Percentiles rank a stretch among this genome's conserved stretches.
These are phyloP conservation scores for Apiotrichum siamense DNA, from an alignment of 1,284 basidiomycete genomes.

Conservation along the genomic window DNA sequence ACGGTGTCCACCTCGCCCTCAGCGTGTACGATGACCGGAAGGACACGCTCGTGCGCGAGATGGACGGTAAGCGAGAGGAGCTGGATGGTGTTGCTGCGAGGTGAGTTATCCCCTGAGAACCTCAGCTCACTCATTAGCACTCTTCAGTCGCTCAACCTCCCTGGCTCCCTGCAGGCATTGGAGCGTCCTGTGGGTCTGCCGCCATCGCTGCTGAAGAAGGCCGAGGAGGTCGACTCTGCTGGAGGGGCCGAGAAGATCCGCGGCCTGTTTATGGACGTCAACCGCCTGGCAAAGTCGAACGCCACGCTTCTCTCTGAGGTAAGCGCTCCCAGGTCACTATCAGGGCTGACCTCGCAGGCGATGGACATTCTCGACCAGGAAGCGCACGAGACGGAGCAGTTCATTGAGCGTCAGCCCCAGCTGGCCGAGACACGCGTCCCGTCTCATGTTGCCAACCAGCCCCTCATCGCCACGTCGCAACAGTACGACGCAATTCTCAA, in stretches of 20 bases:
- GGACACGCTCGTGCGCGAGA: slow-evolving; percentile 62
- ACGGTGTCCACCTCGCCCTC: slow-evolving; percentile 78
- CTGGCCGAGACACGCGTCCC: slow-evolving; percentile 51
- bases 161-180: slow-evolving; percentile 78
- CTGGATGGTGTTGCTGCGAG: slow-evolving; percentile 60
- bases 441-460: slow-evolving; percentile 72
- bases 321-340: slow-evolving; percentile 16
- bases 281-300: slow-evolving; percentile 61
- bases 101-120: slow-evolving; percentile 50
- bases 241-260: slow-evolving; percentile 70
- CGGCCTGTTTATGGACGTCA: slow-evolving; percentile 65
- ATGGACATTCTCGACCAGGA: slow-evolving; percentile 84
- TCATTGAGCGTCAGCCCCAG: slow-evolving; percentile 49
- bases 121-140: slow-evolving; percentile 51
- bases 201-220: slow-evolving; percentile 76
- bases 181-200: slow-evolving; percentile 82
- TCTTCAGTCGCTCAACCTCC: slow-evolving; percentile 69
- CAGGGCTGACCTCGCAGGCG: slow-evolving; percentile 53
- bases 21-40: slow-evolving; percentile 85
- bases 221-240: slow-evolving; percentile 73
- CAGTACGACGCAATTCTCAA: slow-evolving; percentile 67
- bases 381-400: slow-evolving; percentile 72
- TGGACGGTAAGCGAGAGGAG: slow-evolving; percentile 60
- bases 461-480: slow-evolving; percentile 63
- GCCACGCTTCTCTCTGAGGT: slow-evolving; percentile 69